These are phyloP conservation scores for Chalaropsis ovoidea DNA, from an alignment of 2,329 filamentous ascomycete genomes.

Conservation along the genomic window DNA sequence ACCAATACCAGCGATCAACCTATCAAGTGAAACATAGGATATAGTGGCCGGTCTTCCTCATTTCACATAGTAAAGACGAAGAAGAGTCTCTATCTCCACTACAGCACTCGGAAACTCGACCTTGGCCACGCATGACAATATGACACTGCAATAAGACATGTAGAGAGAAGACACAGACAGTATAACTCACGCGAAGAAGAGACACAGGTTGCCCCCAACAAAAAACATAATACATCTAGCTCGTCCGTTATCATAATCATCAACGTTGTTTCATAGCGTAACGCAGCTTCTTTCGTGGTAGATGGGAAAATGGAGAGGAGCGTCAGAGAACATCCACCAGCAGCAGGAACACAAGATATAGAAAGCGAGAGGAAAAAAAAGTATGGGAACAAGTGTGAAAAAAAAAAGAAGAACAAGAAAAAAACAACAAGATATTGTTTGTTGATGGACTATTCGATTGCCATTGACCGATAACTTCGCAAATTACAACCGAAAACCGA, in stretches of 20 bases:
- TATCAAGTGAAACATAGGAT: too few species aligned
- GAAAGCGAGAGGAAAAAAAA: constrained; percentile 26
- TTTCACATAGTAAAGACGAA: too few species aligned
- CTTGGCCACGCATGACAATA: too few species aligned
- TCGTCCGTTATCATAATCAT: constrained; percentile 12
- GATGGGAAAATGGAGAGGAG: not conserved
- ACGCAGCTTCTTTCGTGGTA: not conserved
- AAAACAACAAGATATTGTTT: constrained; percentile 29
- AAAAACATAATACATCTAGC: not conserved
- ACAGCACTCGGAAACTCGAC: too few species aligned
- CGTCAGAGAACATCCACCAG: constrained; percentile 7
- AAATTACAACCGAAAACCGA: constrained; percentile 50
- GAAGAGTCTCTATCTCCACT: too few species aligned
- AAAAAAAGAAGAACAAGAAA: constrained; percentile 26
- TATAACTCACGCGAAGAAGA: not conserved
- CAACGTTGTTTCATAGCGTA: constrained; percentile 9
- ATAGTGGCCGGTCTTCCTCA: too few species aligned
- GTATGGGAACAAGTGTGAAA: constrained; percentile 25
- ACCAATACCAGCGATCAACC: too few species aligned
- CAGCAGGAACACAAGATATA: constrained; percentile 17
- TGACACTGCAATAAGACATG: too few species aligned
- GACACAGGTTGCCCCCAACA: constrained; percentile 1
- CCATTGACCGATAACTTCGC: constrained; percentile 44
- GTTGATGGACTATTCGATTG: constrained; percentile 48
- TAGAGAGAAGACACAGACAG: too few species aligned